Conservation (phyloP, 2,329 filamentous ascomycete genomes). For the Fusarium citri region DNA sequence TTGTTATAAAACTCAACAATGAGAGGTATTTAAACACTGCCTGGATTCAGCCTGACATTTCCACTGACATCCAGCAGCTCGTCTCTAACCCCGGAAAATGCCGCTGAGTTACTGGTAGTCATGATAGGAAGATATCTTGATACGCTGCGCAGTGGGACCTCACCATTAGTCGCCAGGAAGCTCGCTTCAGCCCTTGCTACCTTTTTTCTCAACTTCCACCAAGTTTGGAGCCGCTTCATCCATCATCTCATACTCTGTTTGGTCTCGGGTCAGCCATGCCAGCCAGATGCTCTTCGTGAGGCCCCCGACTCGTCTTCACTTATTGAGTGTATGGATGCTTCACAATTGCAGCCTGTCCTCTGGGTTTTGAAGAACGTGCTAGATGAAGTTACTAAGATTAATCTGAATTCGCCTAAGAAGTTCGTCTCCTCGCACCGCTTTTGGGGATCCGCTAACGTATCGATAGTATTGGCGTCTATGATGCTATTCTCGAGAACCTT, state of each 20-base stretch:
- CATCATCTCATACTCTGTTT: slow-evolving; percentile 70
- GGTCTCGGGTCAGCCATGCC: slow-evolving; percentile 46
- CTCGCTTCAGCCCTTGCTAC: slow-evolving; percentile 81
- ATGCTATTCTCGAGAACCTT: slow-evolving; percentile 55
- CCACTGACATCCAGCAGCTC: slow-evolving; percentile 48
- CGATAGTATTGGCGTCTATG: slow-evolving; percentile 54
- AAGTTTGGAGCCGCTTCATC: slow-evolving; percentile 74
- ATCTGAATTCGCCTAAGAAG: slow-evolving; percentile 70
- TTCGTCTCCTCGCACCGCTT: slow-evolving; percentile 47
- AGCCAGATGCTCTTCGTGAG: slow-evolving; percentile 38
- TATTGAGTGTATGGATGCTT: slow-evolving; percentile 60
- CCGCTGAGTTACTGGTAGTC: slow-evolving; percentile 68
- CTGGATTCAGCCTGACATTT: too few relatives aligned
- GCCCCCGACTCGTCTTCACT: slow-evolving; percentile 57
- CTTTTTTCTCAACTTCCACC: slow-evolving; percentile 78
- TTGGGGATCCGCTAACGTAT: slow-evolving; percentile 26
- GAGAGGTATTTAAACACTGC: slow-evolving; percentile 69
- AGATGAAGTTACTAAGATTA: slow-evolving; percentile 65
- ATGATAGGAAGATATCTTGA: slow-evolving; percentile 72
- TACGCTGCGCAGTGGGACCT: slow-evolving; percentile 63
- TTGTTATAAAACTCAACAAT: slow-evolving; percentile 95
- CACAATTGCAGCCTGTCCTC: slow-evolving; percentile 66
- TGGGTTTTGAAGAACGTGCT: slow-evolving; percentile 66
- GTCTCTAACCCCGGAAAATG: slow-evolving; percentile 67
- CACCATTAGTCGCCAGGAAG: slow-evolving; percentile 75